Conservation (phyloP, 352 stramenopile species). For the Phytopythium oedochilum region DNA sequence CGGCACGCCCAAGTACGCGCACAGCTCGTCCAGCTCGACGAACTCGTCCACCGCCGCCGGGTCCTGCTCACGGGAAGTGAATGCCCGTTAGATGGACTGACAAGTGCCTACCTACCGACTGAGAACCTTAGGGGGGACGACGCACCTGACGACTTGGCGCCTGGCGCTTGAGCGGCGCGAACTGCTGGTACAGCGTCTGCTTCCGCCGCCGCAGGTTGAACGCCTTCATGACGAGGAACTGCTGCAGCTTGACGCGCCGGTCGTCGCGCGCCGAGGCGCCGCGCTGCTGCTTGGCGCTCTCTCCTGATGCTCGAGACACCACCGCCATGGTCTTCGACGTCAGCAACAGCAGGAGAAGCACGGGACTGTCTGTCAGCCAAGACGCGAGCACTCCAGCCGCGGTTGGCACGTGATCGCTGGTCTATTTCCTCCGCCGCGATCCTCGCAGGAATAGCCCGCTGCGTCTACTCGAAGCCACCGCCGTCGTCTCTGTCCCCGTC, state of each 20-base stretch:
- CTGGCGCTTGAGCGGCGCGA: slow-evolving; percentile 34
- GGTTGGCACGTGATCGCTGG: background rate
- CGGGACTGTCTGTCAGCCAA: too few relatives aligned
- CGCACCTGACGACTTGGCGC: slow-evolving; percentile 3
- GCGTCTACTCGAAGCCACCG: background rate
- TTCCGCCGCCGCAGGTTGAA: slow-evolving; percentile 69
- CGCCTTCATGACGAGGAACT: slow-evolving; percentile 77
- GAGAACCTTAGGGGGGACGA: background rate
- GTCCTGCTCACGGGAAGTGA: too few relatives aligned
- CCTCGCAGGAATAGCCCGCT: background rate
- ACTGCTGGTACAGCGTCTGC: slow-evolving; percentile 65
- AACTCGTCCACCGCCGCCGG: slow-evolving; percentile 15
- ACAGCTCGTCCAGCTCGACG: slow-evolving; percentile 59
- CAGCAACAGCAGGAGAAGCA: too few relatives aligned
- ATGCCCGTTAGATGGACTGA: slow-evolving; percentile 1
- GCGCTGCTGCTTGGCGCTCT: background rate
- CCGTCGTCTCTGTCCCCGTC: background rate
- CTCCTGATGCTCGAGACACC: too few relatives aligned
- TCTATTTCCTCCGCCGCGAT: background rate
- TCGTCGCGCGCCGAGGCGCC: slow-evolving; percentile 14
- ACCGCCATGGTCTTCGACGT: too few relatives aligned
- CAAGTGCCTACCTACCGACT: background rate
- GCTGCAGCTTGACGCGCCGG: slow-evolving; percentile 59
- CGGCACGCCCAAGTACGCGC: slow-evolving; percentile 62
- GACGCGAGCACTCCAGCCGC: too few relatives aligned